Evolutionary conservation across 441 rosid species (phyloP), one percentile per base, ranked within the genome.

Genomic region (Pelargonium fulgidum): DNA sequence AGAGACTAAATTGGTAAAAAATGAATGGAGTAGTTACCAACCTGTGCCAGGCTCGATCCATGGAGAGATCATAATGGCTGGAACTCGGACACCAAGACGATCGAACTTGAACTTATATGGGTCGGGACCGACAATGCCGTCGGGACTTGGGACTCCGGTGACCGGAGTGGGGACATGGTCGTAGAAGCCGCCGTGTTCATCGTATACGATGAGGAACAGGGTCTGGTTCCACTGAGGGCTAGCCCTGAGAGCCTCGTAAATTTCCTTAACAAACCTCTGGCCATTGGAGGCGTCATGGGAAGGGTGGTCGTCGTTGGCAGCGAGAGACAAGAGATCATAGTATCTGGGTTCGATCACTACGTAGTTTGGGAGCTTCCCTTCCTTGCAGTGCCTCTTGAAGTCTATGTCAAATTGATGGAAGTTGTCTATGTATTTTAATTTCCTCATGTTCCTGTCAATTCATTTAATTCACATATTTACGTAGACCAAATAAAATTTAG

Each of bases 101-200:
- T 93, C 88, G 42, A 93, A 93, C 80, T 85, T 85, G 76, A 89
- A 93, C 58, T 83, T 71, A 67, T 81, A 87, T 0, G 98, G 97
- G 10, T 71, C 77, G 0, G 90, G 89, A 7, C 96, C 93, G 50
- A 82, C 79, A 19, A 93, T 74, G 50, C 79, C 96, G 29, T 91
- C 97, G 0, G 96, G 98, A 69, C 83, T 91, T 0, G 98, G 98
- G 22, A 93, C 86, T 2, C 94, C 96, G 0, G 39, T 72, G 6
- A 78, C 75, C 0, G 98, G 98, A 7, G 97, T 91, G 1, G 93
- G 91, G 39, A 88, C 98, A 71, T 93, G 98, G 73, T 93, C 97
- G 33, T 86, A 93, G 75, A 85, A 91, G n/a, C 97, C 98, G 1
- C 98, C 98, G 54, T 93, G 98, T 66, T 93, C 97, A 72, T 93